Evolutionary conservation across 192 early-diverging fungal species (phyloP).

Genomic region (Phlyctochytrium arcticum): DNA sequence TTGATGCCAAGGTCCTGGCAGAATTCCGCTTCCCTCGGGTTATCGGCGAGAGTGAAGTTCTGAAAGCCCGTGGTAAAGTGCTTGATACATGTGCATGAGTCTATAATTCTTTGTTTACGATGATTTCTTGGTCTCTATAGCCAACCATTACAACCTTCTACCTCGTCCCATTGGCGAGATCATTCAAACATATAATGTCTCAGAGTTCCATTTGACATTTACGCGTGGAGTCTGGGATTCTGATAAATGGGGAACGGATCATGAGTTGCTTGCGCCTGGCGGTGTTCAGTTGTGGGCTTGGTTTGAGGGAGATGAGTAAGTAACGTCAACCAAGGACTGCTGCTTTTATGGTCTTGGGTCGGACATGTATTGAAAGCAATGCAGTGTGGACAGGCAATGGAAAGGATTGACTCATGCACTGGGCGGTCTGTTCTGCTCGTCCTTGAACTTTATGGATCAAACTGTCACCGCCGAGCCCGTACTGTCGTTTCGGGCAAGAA

Average conservation of each 20-base stretch:
- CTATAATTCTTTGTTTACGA: neutral
- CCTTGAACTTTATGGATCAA: constrained; percentile 88
- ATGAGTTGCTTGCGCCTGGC: constrained; percentile 48
- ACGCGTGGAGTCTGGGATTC: constrained; percentile 88
- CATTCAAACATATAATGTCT: constrained; percentile 66
- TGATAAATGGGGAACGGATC: constrained; percentile 67
- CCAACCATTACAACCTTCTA: constrained; percentile 72
- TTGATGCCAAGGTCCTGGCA: constrained; percentile 75
- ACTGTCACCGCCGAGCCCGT: constrained; percentile 60
- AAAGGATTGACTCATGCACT: constrained; percentile 83
- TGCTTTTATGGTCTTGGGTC: constrained; percentile 68
- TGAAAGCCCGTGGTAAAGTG: constrained; percentile 7
- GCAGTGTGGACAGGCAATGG: constrained; percentile 74
- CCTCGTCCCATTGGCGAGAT: constrained; percentile 84
- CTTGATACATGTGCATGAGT: neutral
- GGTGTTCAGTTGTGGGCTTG: constrained; percentile 66
- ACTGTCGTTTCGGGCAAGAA: constrained; percentile 44
- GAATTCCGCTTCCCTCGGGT: constrained; percentile 70
- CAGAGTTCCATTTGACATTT: constrained; percentile 81
- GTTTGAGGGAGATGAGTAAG: constrained; percentile 23
- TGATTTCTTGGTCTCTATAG: neutral
- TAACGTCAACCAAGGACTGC: neutral
- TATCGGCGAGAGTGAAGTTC: neutral
- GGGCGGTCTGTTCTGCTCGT: constrained; percentile 93
- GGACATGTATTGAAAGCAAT: too few relatives aligned